Evolutionary conservation across 768 basidiomycete genomes (phyloP), one percentile per base, ranked within the genome.

Genomic region (Tricholoma matsutake): DNA sequence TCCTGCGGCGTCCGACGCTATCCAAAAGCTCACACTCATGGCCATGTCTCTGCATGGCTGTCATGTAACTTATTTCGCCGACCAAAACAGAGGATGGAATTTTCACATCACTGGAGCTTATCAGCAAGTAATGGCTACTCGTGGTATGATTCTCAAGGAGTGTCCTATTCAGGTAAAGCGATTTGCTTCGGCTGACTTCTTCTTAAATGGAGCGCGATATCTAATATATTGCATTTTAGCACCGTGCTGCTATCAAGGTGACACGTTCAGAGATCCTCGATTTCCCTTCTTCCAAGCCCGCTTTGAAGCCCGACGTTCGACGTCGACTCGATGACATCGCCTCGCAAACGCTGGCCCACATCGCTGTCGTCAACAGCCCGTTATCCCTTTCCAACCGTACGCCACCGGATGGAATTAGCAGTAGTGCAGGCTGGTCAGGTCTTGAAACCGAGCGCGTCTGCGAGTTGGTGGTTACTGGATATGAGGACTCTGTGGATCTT

Each of bases 391-490:
- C 89, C 22, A 89, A 84, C 65, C 83, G 89, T 54, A 89, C 87
- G 0, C 85, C 91, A 14, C 89, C 90, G 10, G 87, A 89, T 72
- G 88, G 89, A 32, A 87, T 91, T 66, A 88, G 84, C 65, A 88
- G 78, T 64, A 88, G 81, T 65, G 87, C 87, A 28, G 91, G 91
- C 35, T 93, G 92, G 83, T 89, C 89, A 4, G 94, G 96, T 2
- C 83, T 98, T 14, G 96, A 98, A 78, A 92, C 92, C 1, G 96
- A 98, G 73, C 83, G 94, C 60, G 89, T 93, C 52, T 98, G 96
- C 68, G 94, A 97, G 70, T 82, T 98, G 45, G 91, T 96, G 62
- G 82, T 98, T 61, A 93, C 92, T 20, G 96, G 96, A 1, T 82
- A 85, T 49, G 89, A 91, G 43, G 93, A 97, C 69, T 86, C 91